Conservation (phyloP, 179 eudicot species). For the Kewa caespitosa region DNA sequence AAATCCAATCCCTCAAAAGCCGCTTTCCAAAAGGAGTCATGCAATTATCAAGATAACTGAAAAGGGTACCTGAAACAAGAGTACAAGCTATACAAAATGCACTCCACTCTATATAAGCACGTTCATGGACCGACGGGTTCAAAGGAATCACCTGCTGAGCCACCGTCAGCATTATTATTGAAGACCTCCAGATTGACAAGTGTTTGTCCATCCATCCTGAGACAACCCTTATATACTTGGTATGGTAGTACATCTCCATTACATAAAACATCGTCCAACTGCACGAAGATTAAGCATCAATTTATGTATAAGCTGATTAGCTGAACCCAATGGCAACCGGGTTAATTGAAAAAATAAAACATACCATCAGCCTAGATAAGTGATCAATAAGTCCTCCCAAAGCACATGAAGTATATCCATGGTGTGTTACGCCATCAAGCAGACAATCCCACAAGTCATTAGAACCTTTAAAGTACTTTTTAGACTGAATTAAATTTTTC, state of each 20-base stretch:
- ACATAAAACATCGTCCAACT: conserved; percentile 79
- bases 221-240: conserved; percentile 86
- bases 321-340: not conserved
- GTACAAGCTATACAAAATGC: conserved; percentile 5
- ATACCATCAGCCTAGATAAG: conserved; percentile 80
- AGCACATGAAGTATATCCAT: conserved; percentile 72
- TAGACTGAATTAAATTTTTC: conserved; percentile 54
- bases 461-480: conserved; percentile 73
- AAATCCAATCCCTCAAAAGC: conserved; percentile 89
- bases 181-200: conserved; percentile 87
- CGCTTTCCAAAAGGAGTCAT: conserved; percentile 83
- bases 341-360: conserved; percentile 14
- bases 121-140: conserved; percentile 11
- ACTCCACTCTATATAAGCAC: conserved; percentile 3
- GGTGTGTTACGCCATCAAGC: conserved; percentile 52
- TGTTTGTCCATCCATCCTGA: conserved; percentile 98
- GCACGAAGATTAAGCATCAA: conserved; percentile 23
- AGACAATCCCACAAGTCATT: conserved; percentile 46
- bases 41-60: conserved; percentile 82
- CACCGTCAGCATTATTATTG: conserved; percentile 81
- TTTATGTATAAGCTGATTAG: not conserved
- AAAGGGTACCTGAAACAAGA: conserved; percentile 71
- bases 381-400: conserved; percentile 81
- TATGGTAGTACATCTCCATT: conserved; percentile 83
- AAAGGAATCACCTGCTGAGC: conserved; percentile 54